Evolutionary conservation across 257 asterid genomes (phyloP), one percentile per base, ranked within the genome.

Genomic region (Nicotiana tabacum): DNA sequence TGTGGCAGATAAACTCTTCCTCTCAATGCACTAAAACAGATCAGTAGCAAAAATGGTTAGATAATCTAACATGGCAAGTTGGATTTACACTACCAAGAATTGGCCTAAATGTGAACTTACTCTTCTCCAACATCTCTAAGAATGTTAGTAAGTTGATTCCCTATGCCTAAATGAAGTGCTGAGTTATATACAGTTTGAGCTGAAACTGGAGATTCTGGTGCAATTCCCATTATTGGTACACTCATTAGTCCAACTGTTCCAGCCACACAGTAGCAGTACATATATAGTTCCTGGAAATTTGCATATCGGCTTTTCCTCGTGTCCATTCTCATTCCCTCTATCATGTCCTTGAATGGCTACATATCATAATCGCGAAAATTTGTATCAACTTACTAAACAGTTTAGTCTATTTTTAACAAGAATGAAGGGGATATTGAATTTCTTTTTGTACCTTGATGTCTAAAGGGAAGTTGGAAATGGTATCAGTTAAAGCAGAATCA

Each of bases 311-410:
- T 87, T 84, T 94, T 94, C 79, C 91, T 77, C 1, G 87, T 90
- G 81, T 94, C 98, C 98, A 92, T 92, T 76, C 98, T 88, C 98
- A 94, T 92, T 32, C 98, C 98, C 24, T 94, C 97, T 30, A 94
- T 94, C 98, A 94, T 91, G 87, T 94, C 98, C 88, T 89, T 91
- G 84, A 94, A 94, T 0, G 98, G 97, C 98, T 94, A 9, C 24
- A 77, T 10, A 68, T 51, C 4, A 48, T 39, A 18, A 3, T 85
- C 32, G 53, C 39, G 7, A 29, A 58, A 30, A 43, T 2, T 24
- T 62, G n/a, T 56, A 48, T n/a, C 3, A 21, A 3, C 4, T 1
- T 17, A 3, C 1, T 51, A 55, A 21, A 65, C 30, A 10, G 10
- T 3, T 5, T 7, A 37, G 9, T 6, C 7, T 29, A 29, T 1